Evolutionary conservation across 1,139 yeast species (phyloP).

Genomic region (Hyphopichia fennica): DNA sequence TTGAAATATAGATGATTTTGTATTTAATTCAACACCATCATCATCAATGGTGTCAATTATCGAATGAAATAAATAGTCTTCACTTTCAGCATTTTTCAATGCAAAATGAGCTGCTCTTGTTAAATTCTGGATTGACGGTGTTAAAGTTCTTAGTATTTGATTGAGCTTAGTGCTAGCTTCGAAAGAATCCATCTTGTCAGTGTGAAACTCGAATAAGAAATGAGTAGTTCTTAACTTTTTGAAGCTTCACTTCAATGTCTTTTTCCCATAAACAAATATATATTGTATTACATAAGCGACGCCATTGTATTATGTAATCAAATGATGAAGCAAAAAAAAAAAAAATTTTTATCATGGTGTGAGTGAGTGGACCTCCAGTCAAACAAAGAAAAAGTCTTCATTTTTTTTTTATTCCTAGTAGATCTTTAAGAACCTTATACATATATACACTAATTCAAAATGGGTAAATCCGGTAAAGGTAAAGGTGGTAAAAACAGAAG

Average conservation of each 20-base stretch:
- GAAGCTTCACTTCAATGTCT: background rate
- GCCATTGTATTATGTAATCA: background rate
- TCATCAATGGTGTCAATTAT: conserved; percentile 66
- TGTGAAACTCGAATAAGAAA: background rate
- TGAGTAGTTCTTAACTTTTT: background rate
- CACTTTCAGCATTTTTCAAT: conserved; percentile 55
- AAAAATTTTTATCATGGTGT: background rate
- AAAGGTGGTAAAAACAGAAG: conserved; percentile 86
- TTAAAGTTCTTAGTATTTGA: conserved; percentile 57
- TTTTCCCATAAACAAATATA: background rate
- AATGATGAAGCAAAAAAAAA: background rate
- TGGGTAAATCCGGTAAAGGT: conserved; percentile 57
- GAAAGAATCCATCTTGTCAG: conserved; percentile 64
- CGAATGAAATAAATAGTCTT: conserved; percentile 73
- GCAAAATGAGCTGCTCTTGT: conserved; percentile 61
- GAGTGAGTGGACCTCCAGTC: background rate
- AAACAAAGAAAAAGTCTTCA: background rate
- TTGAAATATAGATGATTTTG: conserved; percentile 65
- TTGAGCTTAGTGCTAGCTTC: conserved; percentile 73
- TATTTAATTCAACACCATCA: conserved; percentile 50
- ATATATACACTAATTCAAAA: conserved; percentile 20
- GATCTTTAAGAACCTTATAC: background rate
- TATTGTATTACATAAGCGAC: background rate
- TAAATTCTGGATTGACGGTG: conserved; percentile 61
- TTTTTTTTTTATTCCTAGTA: background rate